phyloP scores from a whole-genome alignment of 495 filamentous ascomycete genomes.

The Cercophora samala region DNA sequence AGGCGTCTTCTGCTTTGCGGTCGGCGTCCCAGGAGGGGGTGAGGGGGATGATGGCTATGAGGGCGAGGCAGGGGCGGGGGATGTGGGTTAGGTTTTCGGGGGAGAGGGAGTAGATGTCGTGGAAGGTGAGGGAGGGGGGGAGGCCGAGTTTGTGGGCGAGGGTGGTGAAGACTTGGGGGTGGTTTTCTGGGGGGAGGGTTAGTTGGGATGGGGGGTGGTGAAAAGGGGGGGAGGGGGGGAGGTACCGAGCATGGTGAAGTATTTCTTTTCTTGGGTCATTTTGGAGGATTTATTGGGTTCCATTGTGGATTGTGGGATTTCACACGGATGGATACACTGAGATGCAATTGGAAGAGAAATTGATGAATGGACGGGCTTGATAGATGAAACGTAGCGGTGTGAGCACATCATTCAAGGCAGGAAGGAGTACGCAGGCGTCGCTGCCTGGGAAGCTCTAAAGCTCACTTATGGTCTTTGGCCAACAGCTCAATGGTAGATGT shows the following conservation, averaged over 20 bases:
- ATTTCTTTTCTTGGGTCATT: constrained; percentile 14
- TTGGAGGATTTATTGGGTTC: background rate
- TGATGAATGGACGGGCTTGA: background rate
- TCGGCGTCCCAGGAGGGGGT: constrained; percentile 57
- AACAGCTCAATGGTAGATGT: too few species aligned
- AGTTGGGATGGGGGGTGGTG: background rate
- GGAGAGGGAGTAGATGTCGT: constrained; percentile 76
- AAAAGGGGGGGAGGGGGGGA: background rate
- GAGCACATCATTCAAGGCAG: background rate
- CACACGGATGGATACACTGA: background rate
- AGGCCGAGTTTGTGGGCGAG: constrained; percentile 72
- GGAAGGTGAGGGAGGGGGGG: constrained; percentile 61
- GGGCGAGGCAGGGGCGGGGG: constrained; percentile 68
- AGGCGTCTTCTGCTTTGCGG: constrained; percentile 56
- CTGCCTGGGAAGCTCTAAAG: background rate
- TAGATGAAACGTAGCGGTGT: background rate
- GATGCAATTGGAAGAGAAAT: background rate
- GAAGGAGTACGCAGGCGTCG: background rate
- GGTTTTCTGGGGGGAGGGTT: constrained; percentile 41
- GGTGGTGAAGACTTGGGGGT: constrained; percentile 73
- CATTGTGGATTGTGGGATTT: background rate
- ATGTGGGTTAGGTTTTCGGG: constrained; percentile 68
- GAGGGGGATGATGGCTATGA: constrained; percentile 75
- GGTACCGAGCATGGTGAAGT: constrained; percentile 22
- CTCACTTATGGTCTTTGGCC: too few species aligned